Evolutionary conservation across 768 basidiomycete genomes (phyloP).

Genomic region (Auriscalpium microsporum): DNA sequence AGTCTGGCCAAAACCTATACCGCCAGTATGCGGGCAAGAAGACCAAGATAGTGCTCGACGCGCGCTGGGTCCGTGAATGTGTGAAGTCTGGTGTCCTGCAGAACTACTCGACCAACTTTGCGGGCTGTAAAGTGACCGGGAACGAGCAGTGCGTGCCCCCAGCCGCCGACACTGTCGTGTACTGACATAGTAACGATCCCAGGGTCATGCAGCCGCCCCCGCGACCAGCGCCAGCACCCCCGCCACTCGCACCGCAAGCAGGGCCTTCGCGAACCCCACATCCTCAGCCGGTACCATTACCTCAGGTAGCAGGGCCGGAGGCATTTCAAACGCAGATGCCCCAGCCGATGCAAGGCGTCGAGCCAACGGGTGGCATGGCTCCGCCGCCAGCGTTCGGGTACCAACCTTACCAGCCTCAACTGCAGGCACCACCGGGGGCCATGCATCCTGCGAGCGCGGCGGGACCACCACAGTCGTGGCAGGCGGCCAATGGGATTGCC

Average conservation of each 20-base stretch:
- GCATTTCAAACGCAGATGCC: slow-evolving; percentile 6
- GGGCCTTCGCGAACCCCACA: slow-evolving; percentile 6
- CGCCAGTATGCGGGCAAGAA: slow-evolving; percentile 75
- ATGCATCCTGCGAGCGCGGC: slow-evolving; percentile 36
- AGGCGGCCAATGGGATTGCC: slow-evolving; percentile 48
- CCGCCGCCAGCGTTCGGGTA: slow-evolving; percentile 20
- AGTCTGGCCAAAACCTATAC: slow-evolving; percentile 74
- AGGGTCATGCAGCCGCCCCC: slow-evolving; percentile 3
- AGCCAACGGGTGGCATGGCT: slow-evolving; percentile 16
- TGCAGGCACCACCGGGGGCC: slow-evolving; percentile 29
- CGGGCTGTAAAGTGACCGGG: slow-evolving; percentile 73
- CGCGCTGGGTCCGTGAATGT: slow-evolving; percentile 73
- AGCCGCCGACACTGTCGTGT: slow-evolving; percentile 4
- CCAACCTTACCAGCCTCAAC: slow-evolving; percentile 29
- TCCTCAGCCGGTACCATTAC: slow-evolving; percentile 11
- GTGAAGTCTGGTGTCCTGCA: slow-evolving; percentile 60
- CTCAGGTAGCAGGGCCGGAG: slow-evolving; percentile 12
- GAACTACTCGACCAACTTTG: slow-evolving; percentile 71
- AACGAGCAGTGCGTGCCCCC: slow-evolving; percentile 48
- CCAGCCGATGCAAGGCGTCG: slow-evolving; percentile 13
- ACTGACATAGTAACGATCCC: slow-evolving; percentile 5
- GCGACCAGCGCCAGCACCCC: slow-evolving; percentile 2
- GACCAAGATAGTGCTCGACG: slow-evolving; percentile 66
- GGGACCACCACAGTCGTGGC: slow-evolving; percentile 57
- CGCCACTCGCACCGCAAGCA: slow-evolving; percentile 5